These are phyloP conservation scores for Puccinia novopanici DNA, from an alignment of 1,284 basidiomycete genomes.

Conservation along the genomic window DNA sequence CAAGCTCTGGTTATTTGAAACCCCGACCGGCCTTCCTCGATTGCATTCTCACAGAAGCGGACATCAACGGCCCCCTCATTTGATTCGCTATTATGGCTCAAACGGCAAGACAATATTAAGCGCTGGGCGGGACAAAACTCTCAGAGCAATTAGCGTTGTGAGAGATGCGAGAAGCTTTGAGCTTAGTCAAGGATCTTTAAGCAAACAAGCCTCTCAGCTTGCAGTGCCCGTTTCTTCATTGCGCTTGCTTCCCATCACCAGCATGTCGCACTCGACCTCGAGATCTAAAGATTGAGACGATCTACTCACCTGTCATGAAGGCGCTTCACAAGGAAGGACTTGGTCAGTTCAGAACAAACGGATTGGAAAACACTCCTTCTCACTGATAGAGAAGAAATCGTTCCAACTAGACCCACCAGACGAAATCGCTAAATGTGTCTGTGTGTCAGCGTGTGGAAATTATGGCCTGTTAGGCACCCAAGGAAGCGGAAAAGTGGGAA, in stretches of 20 bases:
- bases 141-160: conserved; percentile 88
- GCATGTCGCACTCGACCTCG: conserved; percentile 75
- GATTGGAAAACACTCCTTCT: conserved; percentile 69
- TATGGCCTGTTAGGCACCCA: conserved; percentile 84
- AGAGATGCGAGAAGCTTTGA: conserved; percentile 90
- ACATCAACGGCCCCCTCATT: conserved; percentile 84
- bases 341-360: conserved; percentile 84
- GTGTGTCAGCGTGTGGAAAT: conserved; percentile 92
- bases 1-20: conserved; percentile 96
- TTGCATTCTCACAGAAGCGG: conserved; percentile 89
- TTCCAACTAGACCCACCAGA: conserved; percentile 65
- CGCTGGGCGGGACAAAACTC: conserved; percentile 76
- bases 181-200: conserved; percentile 87
- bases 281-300: conserved; percentile 97
- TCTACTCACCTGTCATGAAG: conserved; percentile 82
- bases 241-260: conserved; percentile 70
- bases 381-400: conserved; percentile 51
- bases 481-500: conserved; percentile 70
- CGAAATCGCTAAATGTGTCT: conserved; percentile 66
- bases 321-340: conserved; percentile 74
- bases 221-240: conserved; percentile 77
- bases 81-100: conserved; percentile 91
- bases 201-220: conserved; percentile 77
- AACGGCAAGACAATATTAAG: conserved; percentile 93
- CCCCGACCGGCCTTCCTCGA: conserved; percentile 78